Base-by-base conservation (phyloP, 441 rosid genomes). In the Pelargonium myrrhifolium region DNA sequence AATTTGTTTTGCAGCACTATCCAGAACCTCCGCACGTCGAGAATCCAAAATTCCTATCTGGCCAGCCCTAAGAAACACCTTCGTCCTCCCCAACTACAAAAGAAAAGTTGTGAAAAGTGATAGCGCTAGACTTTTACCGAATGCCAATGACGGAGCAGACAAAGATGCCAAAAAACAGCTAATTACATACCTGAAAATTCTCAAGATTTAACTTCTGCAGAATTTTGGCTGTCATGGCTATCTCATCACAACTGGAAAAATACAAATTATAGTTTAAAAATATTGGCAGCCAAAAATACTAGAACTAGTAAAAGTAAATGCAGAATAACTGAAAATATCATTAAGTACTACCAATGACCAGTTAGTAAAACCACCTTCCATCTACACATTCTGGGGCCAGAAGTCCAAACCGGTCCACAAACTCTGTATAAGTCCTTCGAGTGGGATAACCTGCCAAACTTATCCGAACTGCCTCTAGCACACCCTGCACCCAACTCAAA, bases 401-500 rank as follows among this genome's bases (percentile, higher is more conserved):
- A 62, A 92, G 68, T 75, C 98, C 99, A 85, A 89, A 95, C 62
- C 99, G 97, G 77, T 95, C 98, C 71, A 90, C 92, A 78, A 95
- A 95, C 76, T 92, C 97, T 59, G 93, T 77, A 76, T 83, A 92
- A 60, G 85, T 77, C 82, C 93, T 86, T 82, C 97, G 86, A 49
- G 99, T 87, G 45, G 99, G 98, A 84, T 95, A 95, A 77, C 97
- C 98, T 31, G 99, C 99, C 71, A 95, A 82, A 84, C 99, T 90
- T 70, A 95, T 95, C 72, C 98, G 93, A 80, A 95, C 96, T 71
- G 99, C 99, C 85, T 92, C 99, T 74, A 95, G 65, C 73, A 95
- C 99, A 81, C 98, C 99, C 98, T 95, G 82, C 21, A 67, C 62
- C 67, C 72, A 74, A 71, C 75, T 65, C 5, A 47, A 37, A 69